A percentile compares a stretch with the other conserved stretches of the same genome.
Conservation (phyloP, 805 yeast species). For the Starmerella vaccinii region DNA sequence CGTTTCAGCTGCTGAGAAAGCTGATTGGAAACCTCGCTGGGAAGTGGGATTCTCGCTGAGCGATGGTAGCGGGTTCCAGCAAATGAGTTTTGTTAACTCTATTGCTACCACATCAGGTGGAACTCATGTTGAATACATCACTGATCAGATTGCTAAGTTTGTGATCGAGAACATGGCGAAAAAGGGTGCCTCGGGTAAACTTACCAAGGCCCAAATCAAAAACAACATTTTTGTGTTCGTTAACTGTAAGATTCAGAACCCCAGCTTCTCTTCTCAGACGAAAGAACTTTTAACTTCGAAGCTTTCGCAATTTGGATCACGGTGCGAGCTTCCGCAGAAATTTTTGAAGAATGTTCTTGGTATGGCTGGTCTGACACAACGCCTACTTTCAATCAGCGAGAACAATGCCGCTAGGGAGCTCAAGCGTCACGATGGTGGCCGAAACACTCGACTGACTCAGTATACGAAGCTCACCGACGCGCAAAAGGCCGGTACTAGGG, state of each 20-base stretch:
- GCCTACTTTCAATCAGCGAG: conserved; percentile 70
- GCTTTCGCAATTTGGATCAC: conserved; percentile 80
- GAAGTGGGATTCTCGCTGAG: conserved; percentile 92
- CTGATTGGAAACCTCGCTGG: conserved; percentile 93
- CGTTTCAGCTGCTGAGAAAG: too few relatives aligned
- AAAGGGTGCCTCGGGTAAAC: conserved; percentile 43
- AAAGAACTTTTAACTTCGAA: conserved; percentile 91
- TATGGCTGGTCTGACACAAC: conserved; percentile 60
- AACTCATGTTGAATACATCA: conserved; percentile 77
- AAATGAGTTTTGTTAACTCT: conserved; percentile 92
- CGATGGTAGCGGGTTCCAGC: conserved; percentile 71
- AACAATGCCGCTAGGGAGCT: conserved; percentile 80
- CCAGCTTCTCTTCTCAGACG: conserved; percentile 95
- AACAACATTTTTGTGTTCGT: conserved; percentile 83
- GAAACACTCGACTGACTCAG: conserved; percentile 65
- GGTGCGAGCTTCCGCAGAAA: conserved; percentile 61
- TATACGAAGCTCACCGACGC: conserved; percentile 91
- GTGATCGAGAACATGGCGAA: conserved; percentile 64
- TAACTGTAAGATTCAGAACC: conserved; percentile 88
- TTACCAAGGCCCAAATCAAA: conserved; percentile 80
- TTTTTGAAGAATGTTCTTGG: conserved; percentile 56
- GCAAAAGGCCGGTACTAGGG: conserved; percentile 87
- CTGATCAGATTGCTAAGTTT: conserved; percentile 75
- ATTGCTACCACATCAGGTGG: conserved; percentile 98
- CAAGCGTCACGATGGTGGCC: conserved; percentile 76